Percentiles rank a stretch among this genome's conserved stretches.
Conservation (phyloP, 1,139 yeast genomes). For the Kurtzmaniella quercitrusa region DNA sequence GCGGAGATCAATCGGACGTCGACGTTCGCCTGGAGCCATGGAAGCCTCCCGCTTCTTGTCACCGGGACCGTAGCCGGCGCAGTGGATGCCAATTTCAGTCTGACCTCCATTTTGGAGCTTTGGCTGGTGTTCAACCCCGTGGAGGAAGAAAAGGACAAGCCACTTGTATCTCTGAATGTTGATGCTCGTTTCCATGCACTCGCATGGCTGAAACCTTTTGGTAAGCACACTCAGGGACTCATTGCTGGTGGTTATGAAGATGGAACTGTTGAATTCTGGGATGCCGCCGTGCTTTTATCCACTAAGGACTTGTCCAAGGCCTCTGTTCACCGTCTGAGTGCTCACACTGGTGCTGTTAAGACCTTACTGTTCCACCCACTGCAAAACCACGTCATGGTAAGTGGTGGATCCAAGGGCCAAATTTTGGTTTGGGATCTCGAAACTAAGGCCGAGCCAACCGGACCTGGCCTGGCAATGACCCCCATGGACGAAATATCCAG, state of each 20-base stretch:
- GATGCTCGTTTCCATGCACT: slow-evolving; percentile 70
- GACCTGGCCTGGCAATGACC: slow-evolving; percentile 77
- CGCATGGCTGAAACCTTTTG: slow-evolving; percentile 76
- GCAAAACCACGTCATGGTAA: slow-evolving; percentile 69
- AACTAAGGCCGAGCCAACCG: slow-evolving; percentile 54
- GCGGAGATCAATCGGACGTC: slow-evolving; percentile 84
- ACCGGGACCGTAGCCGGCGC: slow-evolving; percentile 96
- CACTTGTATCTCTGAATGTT: slow-evolving; percentile 50
- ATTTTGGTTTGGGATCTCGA: slow-evolving; percentile 86
- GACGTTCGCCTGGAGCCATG: slow-evolving; percentile 92
- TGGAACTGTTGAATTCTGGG: slow-evolving; percentile 79
- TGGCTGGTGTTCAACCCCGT: slow-evolving; percentile 64
- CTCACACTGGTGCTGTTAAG: slow-evolving; percentile 68
- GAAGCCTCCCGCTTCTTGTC: slow-evolving; percentile 68
- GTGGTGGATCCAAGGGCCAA: slow-evolving; percentile 88
- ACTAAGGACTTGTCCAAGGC: slow-evolving; percentile 39
- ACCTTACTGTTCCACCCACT: slow-evolving; percentile 75
- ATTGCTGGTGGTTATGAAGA: slow-evolving; percentile 90
- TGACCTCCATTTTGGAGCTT: slow-evolving; percentile 70
- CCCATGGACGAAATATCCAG: slow-evolving; percentile 80
- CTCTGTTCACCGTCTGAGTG: slow-evolving; percentile 44
- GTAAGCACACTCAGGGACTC: slow-evolving; percentile 50
- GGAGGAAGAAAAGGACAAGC: slow-evolving; percentile 24
- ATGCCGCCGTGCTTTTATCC: slow-evolving; percentile 43
- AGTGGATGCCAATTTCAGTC: slow-evolving; percentile 80